Evolutionary conservation across 75 land plant species (phyloP).

Genomic region (Sequoia sempervirens): DNA sequence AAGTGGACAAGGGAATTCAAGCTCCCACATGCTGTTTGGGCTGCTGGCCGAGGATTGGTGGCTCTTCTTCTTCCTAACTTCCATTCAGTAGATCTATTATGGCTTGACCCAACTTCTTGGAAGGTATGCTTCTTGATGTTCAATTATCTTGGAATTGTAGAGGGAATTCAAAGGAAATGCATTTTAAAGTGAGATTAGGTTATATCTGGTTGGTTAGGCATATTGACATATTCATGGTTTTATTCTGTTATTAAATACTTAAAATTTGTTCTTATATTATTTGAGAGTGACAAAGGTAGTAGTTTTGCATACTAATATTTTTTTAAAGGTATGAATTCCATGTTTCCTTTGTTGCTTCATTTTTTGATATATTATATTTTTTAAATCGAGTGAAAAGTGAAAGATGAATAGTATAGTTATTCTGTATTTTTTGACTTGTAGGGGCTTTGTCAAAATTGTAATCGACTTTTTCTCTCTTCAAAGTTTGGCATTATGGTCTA

Average conservation of each 20-base stretch:
- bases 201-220: neutral
- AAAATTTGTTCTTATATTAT: neutral
- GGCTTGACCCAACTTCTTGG: slow-evolving; percentile 93
- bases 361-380: neutral
- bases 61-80: slow-evolving; percentile 86
- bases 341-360: neutral
- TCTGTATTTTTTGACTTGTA: neutral
- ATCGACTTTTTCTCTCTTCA: neutral
- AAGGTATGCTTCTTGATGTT: slow-evolving; percentile 38
- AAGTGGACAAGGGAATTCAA: slow-evolving; percentile 90
- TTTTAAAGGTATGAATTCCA: neutral
- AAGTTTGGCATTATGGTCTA: neutral
- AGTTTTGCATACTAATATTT: neutral
- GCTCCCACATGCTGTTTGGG: slow-evolving; percentile 98
- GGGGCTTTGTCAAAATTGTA: neutral
- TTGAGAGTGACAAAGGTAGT: neutral
- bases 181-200: neutral
- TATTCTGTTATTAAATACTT: neutral
- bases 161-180: neutral
- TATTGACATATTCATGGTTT: neutral
- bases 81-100: slow-evolving; percentile 71
- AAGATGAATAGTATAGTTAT: neutral
- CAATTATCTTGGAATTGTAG: neutral
- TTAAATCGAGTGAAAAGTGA: neutral
- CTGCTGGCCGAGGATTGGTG: slow-evolving; percentile 88